phyloP scores from a whole-genome alignment of 2,329 filamentous ascomycete species.

The Aspergillus fructus region DNA sequence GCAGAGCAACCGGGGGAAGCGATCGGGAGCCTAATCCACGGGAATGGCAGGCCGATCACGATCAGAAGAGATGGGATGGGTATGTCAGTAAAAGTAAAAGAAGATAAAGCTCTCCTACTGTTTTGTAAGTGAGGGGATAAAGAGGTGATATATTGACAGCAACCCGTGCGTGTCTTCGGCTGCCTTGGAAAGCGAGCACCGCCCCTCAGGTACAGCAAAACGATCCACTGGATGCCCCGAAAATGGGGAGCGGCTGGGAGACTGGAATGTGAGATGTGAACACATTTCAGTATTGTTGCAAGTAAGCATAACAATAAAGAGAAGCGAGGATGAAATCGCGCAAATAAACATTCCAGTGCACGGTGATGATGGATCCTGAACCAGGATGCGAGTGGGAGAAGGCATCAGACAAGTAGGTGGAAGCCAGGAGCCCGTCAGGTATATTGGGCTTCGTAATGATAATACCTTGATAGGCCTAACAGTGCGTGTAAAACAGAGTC shows the following conservation, averaged over 20 bases:
- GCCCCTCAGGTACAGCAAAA: not conserved
- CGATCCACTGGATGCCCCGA: not conserved
- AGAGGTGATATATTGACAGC: not conserved
- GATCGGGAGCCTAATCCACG: not conserved
- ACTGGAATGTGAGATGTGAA: not conserved
- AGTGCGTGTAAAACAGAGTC: not conserved
- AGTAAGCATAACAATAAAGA: not conserved
- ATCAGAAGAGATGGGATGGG: not conserved
- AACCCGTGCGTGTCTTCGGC: not conserved
- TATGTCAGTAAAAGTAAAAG: not conserved
- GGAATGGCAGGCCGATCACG: slow-evolving; percentile 6
- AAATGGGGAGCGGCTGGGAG: not conserved
- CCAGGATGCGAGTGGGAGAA: not conserved
- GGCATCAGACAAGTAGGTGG: not conserved
- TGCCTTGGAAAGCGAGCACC: not conserved
- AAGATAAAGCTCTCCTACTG: not conserved
- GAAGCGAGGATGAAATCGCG: not conserved
- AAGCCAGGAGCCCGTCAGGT: not conserved
- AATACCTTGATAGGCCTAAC: not conserved
- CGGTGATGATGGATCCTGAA: not conserved
- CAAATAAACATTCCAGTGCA: not conserved
- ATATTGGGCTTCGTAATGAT: not conserved
- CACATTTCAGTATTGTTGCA: not conserved
- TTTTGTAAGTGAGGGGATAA: not conserved
- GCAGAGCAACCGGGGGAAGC: not conserved